Base-by-base conservation (phyloP, 2,329 filamentous ascomycete genomes). In the Annulohypoxylon truncatum region DNA sequence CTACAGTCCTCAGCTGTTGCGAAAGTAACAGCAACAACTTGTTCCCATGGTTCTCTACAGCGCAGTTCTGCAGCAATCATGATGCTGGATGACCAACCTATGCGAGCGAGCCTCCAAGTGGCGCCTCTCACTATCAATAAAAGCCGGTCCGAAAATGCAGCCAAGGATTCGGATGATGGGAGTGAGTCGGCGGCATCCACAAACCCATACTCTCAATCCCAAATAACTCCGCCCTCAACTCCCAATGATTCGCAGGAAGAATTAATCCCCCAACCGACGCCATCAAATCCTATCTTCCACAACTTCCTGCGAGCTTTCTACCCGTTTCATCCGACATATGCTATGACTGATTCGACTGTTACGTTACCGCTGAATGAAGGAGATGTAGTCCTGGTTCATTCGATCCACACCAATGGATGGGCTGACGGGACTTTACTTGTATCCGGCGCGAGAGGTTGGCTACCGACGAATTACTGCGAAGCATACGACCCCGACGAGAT, bases 381-480 rank as follows among this genome's bases (percentile, higher is more conserved):
- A 64, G 96, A 99, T 75, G 88, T 99, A 51, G 91, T 99, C 57
- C 82, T 99, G 62, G 92, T 99, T 20, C 96, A 99, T 79, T 97
- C 96, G 3, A 92, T 98, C 71, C 96, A 99, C 79, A 96, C 93
- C 66, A 99, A 98, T 81, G 96, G 96, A 72, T 99, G 96, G 96
- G 96, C 96, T 29, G 96, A 99, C 78, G 96, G 96, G 54, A 99
- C 96, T 0, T 83, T 97, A 40, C 82, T 99, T 66, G 87, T 91
- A 22, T 93, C 94, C 2, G 95, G 95, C 24, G 91, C 92, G 53
- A 87, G 96, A 72, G 96, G 96, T 68, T 99, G 96, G 96, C 83
- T 99, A 65, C 96, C 96, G 2, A 99, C 96, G 7, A 99, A 99
- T 79, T 99, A 98, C 78, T 99, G 96, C 82, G 94, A 97, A 77